Conservation (phyloP, 768 basidiomycete species). For the Leccinum pellstonianum region DNA sequence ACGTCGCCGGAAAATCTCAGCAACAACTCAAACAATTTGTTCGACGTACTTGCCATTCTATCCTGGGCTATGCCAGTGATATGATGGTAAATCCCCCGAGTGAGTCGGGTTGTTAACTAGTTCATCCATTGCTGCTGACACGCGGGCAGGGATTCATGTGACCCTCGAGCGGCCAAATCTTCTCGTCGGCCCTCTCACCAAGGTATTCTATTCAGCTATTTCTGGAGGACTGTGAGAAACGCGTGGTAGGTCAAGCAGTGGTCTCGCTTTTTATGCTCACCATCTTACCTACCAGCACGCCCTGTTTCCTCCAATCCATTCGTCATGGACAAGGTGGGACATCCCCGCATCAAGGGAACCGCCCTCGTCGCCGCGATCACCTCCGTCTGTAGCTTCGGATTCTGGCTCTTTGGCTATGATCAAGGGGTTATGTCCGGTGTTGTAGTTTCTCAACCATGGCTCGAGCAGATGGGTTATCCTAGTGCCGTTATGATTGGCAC, state of each 20-base stretch:
- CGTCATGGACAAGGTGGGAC: constrained; percentile 14
- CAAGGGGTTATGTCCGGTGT: constrained; percentile 20
- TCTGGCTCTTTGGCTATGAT: constrained; percentile 19
- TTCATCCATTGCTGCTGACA: not conserved
- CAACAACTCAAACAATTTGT: not conserved
- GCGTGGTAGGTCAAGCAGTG: not conserved
- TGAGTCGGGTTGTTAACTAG: not conserved
- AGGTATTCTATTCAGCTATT: not conserved
- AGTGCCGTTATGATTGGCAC: constrained; percentile 18
- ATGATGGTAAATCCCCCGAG: not conserved
- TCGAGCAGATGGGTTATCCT: constrained; percentile 15
- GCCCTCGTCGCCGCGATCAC: constrained; percentile 15
- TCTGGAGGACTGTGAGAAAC: not conserved
- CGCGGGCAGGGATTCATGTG: constrained; percentile 6
- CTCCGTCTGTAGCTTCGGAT: constrained; percentile 16
- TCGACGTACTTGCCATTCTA: not conserved
- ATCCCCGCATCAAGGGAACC: constrained; percentile 8
- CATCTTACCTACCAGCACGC: not conserved
- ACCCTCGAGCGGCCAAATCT: not conserved
- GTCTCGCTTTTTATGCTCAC: not conserved
- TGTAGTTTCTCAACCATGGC: constrained; percentile 13
- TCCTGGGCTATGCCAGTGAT: not conserved
- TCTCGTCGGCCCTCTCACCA: not conserved
- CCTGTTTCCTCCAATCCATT: not conserved
- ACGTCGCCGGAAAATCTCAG: not conserved